Evolutionary conservation across 768 basidiomycete genomes (phyloP), one percentile per base, ranked within the genome.

Genomic region (Paxillus ammoniavirescens): DNA sequence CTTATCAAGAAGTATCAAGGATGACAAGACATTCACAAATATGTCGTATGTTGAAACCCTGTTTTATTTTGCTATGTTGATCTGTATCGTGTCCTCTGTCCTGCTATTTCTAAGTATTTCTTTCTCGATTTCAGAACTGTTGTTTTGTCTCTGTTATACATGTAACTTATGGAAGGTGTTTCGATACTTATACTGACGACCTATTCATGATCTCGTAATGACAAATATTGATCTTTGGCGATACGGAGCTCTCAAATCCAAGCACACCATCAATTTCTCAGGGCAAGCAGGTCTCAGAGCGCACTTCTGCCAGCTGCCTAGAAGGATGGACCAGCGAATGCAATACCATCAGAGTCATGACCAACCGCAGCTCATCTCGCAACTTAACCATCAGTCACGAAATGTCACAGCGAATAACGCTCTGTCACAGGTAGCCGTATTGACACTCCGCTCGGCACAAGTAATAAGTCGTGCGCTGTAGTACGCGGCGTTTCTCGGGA

Each of bases 1-100:
- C 73, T 91, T 56, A 91, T 91, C 66, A 86, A 84, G 80, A 87
- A 89, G 62, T 92, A 91, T 65, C 89, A 92, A 70, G 74, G 75
- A 31, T 68, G 59, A 36, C 12, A 21, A 35, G 21, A 8, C 37
- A 23, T n/a, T 31, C 5, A 30, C 26, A 4, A n/a, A 26, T 40
- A 15, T 15, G 37, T 21, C 28, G 56, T 35, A 13, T 26, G 30
- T 6, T 21, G 21, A 4, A 40, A 35, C 13, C 13, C 17, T 3
- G 33, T 51, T 14, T 12, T 36, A 33, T 47, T 36, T 47, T 8
- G 21, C 12, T 37, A 37, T 26, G 14, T 37, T 5, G 35, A 15
- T 21, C 2, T 41, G 17, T 31, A 21, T 23, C 5, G 28, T n/a
- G 8, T 26, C 15, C 35, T 46, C n/a, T 21, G 21, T 21, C 3